These are phyloP conservation scores for Anastatica hierochuntica DNA, from an alignment of 345 rosid genomes.

Conservation along the genomic window DNA sequence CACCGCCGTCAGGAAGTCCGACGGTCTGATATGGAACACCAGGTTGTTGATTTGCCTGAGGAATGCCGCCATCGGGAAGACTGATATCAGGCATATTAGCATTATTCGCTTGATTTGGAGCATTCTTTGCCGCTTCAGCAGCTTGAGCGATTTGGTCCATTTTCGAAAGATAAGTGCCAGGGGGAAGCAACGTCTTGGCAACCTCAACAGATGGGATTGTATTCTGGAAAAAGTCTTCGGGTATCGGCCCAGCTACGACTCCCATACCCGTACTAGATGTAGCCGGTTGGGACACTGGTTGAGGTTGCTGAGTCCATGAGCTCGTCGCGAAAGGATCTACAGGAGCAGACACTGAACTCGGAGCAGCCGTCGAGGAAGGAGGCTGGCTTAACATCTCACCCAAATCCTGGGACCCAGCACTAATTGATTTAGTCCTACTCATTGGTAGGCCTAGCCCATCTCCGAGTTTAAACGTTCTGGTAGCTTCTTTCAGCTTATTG, in stretches of 20 bases:
- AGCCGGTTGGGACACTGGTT: conserved; percentile 42
- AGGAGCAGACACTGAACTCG: conserved; percentile 39
- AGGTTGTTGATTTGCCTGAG: conserved; percentile 44
- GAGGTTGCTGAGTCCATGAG: conserved; percentile 42
- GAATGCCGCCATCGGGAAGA: conserved; percentile 72
- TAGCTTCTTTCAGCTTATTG: conserved; percentile 91
- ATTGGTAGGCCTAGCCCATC: conserved; percentile 69
- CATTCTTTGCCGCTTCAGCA: conserved; percentile 24
- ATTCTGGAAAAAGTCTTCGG: conserved; percentile 92
- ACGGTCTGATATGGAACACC: conserved; percentile 36
- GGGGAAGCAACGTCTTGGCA: conserved; percentile 74
- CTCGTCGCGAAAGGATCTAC: conserved; percentile 61
- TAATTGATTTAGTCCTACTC: conserved; percentile 55
- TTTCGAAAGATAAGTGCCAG: conserved; percentile 77
- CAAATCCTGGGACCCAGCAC: conserved; percentile 52
- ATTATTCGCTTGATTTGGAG: conserved; percentile 33
- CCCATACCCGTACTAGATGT: conserved; percentile 36
- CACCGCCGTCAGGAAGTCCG: conserved; percentile 85
- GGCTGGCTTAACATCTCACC: conserved; percentile 47
- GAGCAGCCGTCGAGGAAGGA: conserved; percentile 30
- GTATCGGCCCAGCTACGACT: conserved; percentile 57
- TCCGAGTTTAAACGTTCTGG: conserved; percentile 73
- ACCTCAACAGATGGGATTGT: conserved; percentile 85
- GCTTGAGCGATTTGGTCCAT: conserved; percentile 55
- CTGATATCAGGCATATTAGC: conserved; percentile 43